Base-by-base conservation (phyloP, 2,329 filamentous ascomycete genomes). In the Diaporthe sp. region DNA sequence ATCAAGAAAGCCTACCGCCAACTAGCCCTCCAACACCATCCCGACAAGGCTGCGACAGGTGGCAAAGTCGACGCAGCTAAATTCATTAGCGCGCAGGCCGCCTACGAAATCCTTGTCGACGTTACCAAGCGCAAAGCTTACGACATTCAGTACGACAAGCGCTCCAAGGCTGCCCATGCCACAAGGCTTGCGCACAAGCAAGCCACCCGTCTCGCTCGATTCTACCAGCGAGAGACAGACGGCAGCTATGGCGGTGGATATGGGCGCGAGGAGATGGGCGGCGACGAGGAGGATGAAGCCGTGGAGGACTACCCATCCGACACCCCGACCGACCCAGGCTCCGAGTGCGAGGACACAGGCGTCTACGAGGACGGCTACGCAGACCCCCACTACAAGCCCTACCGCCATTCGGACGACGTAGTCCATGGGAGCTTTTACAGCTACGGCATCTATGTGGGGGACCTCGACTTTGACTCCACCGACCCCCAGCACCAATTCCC, bases 341-440 rank as follows among this genome's bases (percentile, higher is more conserved):
- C 25, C 13, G 57, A 61, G 10, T 25, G 5, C 34, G 19, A 37
- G 4, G 55, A 61, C 34, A 42, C 57, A 15, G 57, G 57, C 9
- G 57, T 25, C 57, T 61, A 61, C 57, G 34, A 61, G 22, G 57
- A 61, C 22, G 57, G 57, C 57, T 61, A 42, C 34, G 34, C 34
- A 13, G 57, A 61, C 34, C 57, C 57, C 19, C 34, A 42, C 34
- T 61, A 61, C 58, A n/a, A 61, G 37, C 13, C 58, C 22, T 15
- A 42, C 5, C 22, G 12, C 4, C 17, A 4, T 3, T 61, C 22
- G 37, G 17, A 61, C 12, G 12, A 25, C 4, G 37, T 61, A 17
- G 28, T 31, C 25, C 7, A 9, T 9, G 22, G 13, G 0, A 13
- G 6, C 17, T 42, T 19, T 3, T n/a, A 61, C 7, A 28, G n/a